Percentiles rank a stretch among this genome's conserved stretches.
These are phyloP conservation scores for Trichothecium sympodiale DNA, from an alignment of 2,329 filamentous ascomycete genomes.

Conservation along the genomic window DNA sequence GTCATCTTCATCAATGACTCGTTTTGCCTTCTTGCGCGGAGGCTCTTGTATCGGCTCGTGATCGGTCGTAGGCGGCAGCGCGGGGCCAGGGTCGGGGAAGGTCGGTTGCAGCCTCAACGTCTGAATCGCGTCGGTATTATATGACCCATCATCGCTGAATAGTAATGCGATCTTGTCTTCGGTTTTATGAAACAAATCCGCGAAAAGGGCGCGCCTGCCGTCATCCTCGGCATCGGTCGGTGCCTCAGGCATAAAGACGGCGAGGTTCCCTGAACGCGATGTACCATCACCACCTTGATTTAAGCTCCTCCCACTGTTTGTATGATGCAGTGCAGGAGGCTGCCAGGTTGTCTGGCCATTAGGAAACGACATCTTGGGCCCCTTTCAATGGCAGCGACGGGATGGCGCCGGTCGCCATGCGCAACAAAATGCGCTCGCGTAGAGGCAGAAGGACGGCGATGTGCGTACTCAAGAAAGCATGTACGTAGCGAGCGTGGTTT, in stretches of 20 bases:
- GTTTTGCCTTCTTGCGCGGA: constrained; percentile 62
- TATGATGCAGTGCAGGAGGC: constrained; percentile 40
- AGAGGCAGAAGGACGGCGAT: constrained; percentile 34
- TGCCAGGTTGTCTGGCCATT: constrained; percentile 58
- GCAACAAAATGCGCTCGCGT: constrained; percentile 40
- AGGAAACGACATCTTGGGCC: constrained; percentile 53
- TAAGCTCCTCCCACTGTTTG: constrained; percentile 36
- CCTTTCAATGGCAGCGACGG: constrained; percentile 36
- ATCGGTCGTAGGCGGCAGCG: constrained; percentile 45
- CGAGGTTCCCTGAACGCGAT: constrained; percentile 23
- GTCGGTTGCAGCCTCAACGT: constrained; percentile 34
- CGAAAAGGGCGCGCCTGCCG: constrained; percentile 61
- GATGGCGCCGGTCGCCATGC: constrained; percentile 44
- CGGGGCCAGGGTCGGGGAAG: constrained; percentile 14
- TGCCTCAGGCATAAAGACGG: constrained; percentile 38
- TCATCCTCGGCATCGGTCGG: constrained; percentile 53
- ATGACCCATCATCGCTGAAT: constrained; percentile 50
- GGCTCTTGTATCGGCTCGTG: constrained; percentile 48
- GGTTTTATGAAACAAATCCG: constrained; percentile 63
- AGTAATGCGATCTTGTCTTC: constrained; percentile 68
- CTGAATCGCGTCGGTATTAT: constrained; percentile 41
- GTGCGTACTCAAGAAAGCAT: constrained; percentile 37
- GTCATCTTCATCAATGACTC: constrained; percentile 73
- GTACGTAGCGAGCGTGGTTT: constrained; percentile 37
- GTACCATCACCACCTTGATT: constrained; percentile 51